A percentile compares a stretch with the other conserved stretches of the same genome.
Evolutionary conservation across 73 alveolate species (phyloP).

Genomic region (Stentor coeruleus): DNA sequence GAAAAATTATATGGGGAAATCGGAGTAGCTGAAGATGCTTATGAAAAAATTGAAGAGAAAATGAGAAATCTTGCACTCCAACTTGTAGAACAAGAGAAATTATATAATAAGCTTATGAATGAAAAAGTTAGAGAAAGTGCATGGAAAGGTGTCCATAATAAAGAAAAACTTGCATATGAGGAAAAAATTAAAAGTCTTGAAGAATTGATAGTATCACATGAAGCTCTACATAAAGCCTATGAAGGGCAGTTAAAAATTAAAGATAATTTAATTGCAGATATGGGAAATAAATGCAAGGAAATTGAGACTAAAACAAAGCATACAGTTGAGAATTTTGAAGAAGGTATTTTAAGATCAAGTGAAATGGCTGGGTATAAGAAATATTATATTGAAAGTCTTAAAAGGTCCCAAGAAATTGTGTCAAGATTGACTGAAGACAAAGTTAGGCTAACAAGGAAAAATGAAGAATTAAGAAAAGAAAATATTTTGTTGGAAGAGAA

Average conservation of each 20-base stretch:
- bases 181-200: background rate
- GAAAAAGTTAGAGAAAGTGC: constrained; percentile 15
- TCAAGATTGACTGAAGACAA: background rate
- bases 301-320: background rate
- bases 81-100: background rate
- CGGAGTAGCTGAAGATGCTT: constrained; percentile 9
- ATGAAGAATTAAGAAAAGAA: constrained; percentile 8
- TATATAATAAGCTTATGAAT: background rate
- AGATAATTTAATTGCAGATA: background rate
- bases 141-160: background rate
- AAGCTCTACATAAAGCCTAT: background rate
- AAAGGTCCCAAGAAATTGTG: background rate
- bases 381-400: background rate
- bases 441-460: no score
- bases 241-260: background rate
- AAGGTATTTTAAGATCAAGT: background rate
- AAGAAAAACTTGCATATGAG: constrained; percentile 9
- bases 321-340: background rate
- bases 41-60: background rate
- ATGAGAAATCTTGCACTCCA: background rate
- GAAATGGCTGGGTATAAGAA: background rate
- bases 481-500: no score
- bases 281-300: background rate
- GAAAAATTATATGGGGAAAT: background rate
- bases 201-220: background rate